These are phyloP conservation scores for Trichosporon faecale DNA, from an alignment of 1,284 basidiomycete species.

Conservation along the genomic window DNA sequence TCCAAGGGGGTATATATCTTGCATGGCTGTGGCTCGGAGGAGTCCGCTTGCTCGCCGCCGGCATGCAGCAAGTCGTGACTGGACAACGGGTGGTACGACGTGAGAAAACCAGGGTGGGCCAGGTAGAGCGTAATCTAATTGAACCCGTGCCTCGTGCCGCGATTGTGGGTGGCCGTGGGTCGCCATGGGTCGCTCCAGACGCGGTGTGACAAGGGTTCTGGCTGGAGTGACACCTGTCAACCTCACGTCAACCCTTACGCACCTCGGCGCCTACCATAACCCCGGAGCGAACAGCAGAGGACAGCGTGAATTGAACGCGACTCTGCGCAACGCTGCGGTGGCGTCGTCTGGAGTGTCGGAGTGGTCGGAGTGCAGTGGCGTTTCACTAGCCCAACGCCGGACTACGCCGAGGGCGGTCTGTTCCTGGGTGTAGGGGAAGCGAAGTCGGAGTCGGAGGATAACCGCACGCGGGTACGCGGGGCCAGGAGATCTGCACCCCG, in stretches of 20 bases:
- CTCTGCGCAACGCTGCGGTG: too few relatives aligned
- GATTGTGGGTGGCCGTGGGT: neutral
- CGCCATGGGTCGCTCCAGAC: neutral
- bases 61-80: neutral
- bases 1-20: too few relatives aligned
- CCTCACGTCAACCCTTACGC: neutral
- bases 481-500: neutral
- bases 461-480: too few relatives aligned
- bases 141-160: neutral
- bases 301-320: neutral
- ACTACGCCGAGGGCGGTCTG: neutral
- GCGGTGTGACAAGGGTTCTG: neutral
- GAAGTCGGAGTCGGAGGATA: too few relatives aligned
- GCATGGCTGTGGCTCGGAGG: neutral
- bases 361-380: too few relatives aligned
- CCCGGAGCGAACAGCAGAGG: too few relatives aligned
- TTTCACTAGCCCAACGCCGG: too few relatives aligned
- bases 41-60: neutral
- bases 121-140: conserved; percentile 3
- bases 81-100: neutral
- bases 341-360: too few relatives aligned
- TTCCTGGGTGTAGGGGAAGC: neutral
- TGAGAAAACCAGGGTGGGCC: neutral
- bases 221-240: neutral
- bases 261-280: too few relatives aligned